Evolutionary conservation across 2,329 filamentous ascomycete genomes (phyloP).

Genomic region (Tolypocladium nubicola): DNA sequence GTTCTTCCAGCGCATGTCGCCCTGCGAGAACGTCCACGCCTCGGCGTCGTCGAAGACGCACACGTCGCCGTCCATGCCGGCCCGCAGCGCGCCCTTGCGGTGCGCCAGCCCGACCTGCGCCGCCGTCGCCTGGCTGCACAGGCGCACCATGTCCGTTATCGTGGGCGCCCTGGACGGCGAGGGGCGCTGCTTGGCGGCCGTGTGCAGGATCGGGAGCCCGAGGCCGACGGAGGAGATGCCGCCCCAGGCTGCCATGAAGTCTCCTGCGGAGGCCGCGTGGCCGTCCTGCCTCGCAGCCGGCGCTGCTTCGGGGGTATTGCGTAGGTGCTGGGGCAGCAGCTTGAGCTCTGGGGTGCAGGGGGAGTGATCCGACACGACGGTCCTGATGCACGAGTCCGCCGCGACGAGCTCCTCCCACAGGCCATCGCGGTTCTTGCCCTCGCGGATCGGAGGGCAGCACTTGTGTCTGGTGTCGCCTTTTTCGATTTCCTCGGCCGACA

Average conservation of each 20-base stretch:
- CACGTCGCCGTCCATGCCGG: conserved; percentile 78
- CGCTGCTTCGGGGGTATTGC: not conserved
- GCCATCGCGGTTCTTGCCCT: conserved; percentile 67
- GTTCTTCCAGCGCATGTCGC: conserved; percentile 90
- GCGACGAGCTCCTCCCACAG: conserved; percentile 75
- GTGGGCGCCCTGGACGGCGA: conserved; percentile 30
- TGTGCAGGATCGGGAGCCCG: conserved; percentile 84
- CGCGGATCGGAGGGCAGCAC: conserved; percentile 87
- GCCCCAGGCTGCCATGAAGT: conserved; percentile 96
- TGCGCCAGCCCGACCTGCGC: conserved; percentile 76
- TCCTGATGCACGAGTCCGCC: conserved; percentile 71
- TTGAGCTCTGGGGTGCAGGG: conserved; percentile 95
- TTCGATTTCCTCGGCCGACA: conserved; percentile 71
- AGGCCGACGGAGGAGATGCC: conserved; percentile 91
- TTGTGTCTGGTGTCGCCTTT: conserved; percentile 88
- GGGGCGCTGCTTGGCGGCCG: conserved; percentile 54
- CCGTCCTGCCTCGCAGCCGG: not conserved
- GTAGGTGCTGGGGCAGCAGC: conserved; percentile 61
- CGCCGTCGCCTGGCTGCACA: conserved; percentile 81
- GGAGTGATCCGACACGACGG: conserved; percentile 90
- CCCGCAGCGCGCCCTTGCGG: conserved; percentile 65
- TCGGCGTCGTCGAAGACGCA: conserved; percentile 84
- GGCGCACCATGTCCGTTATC: conserved; percentile 71
- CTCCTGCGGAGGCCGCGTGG: conserved; percentile 38
- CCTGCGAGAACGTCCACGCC: conserved; percentile 61